Evolutionary conservation across 495 filamentous ascomycete species (phyloP).

Genomic region (Aspergillus ostianus): DNA sequence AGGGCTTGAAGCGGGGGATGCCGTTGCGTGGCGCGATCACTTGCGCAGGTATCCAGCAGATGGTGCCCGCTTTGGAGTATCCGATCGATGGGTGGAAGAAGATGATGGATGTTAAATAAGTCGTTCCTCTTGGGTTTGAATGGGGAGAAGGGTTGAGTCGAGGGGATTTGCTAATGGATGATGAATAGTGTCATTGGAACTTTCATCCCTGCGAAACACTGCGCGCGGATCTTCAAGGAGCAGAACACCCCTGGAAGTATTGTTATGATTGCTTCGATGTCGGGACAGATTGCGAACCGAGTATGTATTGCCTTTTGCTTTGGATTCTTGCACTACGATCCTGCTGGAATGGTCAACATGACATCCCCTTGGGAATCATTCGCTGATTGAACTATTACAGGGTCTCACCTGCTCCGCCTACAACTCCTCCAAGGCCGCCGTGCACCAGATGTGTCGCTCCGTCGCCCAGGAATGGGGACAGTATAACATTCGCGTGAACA

Average conservation of each 20-base stretch:
- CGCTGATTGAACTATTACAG: slow-evolving; percentile 16
- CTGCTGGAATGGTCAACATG: too few species aligned
- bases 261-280: slow-evolving; percentile 74
- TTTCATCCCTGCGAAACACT: slow-evolving; percentile 71
- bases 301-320: slow-evolving; percentile 19
- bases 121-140: not conserved
- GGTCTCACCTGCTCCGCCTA: slow-evolving; percentile 63
- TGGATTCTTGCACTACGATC: too few species aligned
- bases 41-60: slow-evolving; percentile 77
- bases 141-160: too few species aligned
- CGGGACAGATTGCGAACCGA: slow-evolving; percentile 70
- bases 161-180: not conserved
- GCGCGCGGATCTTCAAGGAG: slow-evolving; percentile 64
- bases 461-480: slow-evolving; percentile 64
- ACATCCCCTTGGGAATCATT: too few species aligned
- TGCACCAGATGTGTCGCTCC: slow-evolving; percentile 62
- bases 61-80: slow-evolving; percentile 62
- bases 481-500: slow-evolving; percentile 37
- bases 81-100: slow-evolving; percentile 57
- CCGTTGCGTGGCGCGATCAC: slow-evolving; percentile 74
- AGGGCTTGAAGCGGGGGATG: slow-evolving; percentile 40
- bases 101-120: slow-evolving; percentile 65
- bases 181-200: slow-evolving; percentile 56
- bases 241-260: slow-evolving; percentile 55
- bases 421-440: slow-evolving; percentile 66